Evolutionary conservation across 768 basidiomycete species (phyloP).

Genomic region (Serendipita sp.): DNA sequence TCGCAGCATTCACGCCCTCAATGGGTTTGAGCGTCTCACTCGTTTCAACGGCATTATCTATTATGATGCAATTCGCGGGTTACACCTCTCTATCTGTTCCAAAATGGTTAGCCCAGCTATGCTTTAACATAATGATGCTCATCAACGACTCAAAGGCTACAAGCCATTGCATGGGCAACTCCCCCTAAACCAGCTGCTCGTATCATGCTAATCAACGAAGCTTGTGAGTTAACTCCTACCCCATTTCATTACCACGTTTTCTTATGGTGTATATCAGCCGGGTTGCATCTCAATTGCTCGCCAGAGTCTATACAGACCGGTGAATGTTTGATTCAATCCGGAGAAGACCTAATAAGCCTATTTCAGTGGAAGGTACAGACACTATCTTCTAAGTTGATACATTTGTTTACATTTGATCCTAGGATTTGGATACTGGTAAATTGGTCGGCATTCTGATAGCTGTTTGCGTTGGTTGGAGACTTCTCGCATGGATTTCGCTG

Average conservation of each 20-base stretch:
- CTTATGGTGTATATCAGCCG: conserved; percentile 5
- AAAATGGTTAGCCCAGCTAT: conserved; percentile 14
- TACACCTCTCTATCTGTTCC: conserved; percentile 22
- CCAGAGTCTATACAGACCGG: conserved; percentile 17
- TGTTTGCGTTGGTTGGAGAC: not conserved
- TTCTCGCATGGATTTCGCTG: not conserved
- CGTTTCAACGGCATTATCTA: conserved; percentile 18
- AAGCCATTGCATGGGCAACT: conserved; percentile 11
- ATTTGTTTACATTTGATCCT: not conserved
- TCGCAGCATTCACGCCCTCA: conserved; percentile 18
- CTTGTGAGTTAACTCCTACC: conserved; percentile 5
- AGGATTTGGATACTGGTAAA: conserved; percentile 16
- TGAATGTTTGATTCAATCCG: conserved; percentile 22
- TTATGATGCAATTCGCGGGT: conserved; percentile 18
- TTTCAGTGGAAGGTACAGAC: conserved; percentile 14
- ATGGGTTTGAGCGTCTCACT: conserved; percentile 24
- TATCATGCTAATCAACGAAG: conserved; percentile 25
- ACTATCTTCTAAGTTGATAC: not conserved
- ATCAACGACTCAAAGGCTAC: conserved; percentile 5
- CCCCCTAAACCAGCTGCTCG: conserved; percentile 18
- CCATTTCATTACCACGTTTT: not conserved
- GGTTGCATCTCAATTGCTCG: conserved; percentile 21
- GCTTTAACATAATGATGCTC: not conserved
- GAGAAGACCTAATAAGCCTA: conserved; percentile 21
- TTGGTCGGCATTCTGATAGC: conserved; percentile 9